Evolutionary conservation across 2,329 filamentous ascomycete genomes (phyloP).

Genomic region (Cryphonectria naterciae): DNA sequence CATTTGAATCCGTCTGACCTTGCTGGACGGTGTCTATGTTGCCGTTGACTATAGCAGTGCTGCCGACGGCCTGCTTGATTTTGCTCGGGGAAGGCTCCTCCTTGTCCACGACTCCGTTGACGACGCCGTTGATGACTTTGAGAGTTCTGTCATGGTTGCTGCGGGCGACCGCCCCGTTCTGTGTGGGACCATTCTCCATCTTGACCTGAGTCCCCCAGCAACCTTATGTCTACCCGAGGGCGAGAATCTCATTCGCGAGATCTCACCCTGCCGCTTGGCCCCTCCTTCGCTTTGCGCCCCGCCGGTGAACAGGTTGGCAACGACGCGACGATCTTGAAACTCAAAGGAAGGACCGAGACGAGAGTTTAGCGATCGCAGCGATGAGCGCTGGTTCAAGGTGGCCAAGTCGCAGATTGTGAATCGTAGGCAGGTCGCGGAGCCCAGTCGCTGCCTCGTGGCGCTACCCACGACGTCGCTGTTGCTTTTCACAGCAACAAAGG

Average conservation of each 20-base stretch:
- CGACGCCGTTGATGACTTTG: conserved; percentile 45
- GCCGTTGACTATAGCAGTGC: conserved; percentile 34
- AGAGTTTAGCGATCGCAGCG: conserved; percentile 11
- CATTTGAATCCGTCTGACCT: conserved; percentile 32
- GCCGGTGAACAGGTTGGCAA: background rate
- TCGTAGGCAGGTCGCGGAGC: conserved; percentile 16
- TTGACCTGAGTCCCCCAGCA: conserved; percentile 27
- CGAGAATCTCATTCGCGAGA: conserved; percentile 31
- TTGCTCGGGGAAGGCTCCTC: conserved; percentile 39
- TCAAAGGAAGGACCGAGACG: background rate
- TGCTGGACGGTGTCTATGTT: conserved; percentile 33
- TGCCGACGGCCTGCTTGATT: conserved; percentile 38
- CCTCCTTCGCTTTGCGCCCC: conserved; percentile 9
- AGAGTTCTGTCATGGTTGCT: conserved; percentile 60
- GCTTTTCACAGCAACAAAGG: background rate
- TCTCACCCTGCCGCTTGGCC: conserved; percentile 28
- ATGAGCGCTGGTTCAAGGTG: background rate
- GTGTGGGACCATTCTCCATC: conserved; percentile 50
- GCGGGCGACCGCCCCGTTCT: conserved; percentile 55
- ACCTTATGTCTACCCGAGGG: conserved; percentile 19
- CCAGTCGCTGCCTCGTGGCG: conserved; percentile 4
- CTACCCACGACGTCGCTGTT: background rate
- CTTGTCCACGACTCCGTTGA: conserved; percentile 44
- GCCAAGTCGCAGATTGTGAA: background rate
- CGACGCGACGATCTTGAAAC: background rate